Percentiles rank a stretch among this genome's conserved stretches.
These are phyloP conservation scores for Isoetes engelmannii DNA, from an alignment of 83 land plant genomes.

Conservation along the genomic window DNA sequence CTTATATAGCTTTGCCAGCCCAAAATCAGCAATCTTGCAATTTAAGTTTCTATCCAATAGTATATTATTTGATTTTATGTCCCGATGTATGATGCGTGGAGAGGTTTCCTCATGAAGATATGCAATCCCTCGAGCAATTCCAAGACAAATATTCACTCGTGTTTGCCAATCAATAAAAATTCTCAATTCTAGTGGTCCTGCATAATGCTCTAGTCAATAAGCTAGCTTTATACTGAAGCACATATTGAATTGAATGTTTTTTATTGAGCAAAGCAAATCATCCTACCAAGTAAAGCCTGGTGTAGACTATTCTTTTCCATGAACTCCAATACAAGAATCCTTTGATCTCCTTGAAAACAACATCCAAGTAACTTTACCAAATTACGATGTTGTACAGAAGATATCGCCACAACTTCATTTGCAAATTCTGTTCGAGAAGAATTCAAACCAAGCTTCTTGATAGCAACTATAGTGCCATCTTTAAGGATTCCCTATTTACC, in stretches of 20 bases:
- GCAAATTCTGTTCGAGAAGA: background rate
- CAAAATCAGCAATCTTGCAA: constrained; percentile 6
- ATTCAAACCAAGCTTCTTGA: too few relatives aligned
- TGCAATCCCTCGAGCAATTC: background rate
- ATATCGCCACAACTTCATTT: constrained; percentile 5
- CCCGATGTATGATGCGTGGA: constrained; percentile 12
- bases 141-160: constrained; percentile 3
- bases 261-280: background rate
- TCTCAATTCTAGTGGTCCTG: background rate
- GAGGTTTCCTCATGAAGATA: background rate
- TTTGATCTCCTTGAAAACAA: background rate
- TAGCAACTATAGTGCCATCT: background rate
- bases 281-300: background rate
- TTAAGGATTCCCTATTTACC: background rate
- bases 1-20: constrained; percentile 1
- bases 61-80: background rate
- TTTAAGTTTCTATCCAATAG: background rate
- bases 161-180: background rate
- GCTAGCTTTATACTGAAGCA: too few relatives aligned
- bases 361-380: constrained; percentile 5
- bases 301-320: constrained; percentile 8
- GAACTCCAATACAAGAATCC: background rate
- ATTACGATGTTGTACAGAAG: constrained; percentile 10
- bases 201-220: background rate
- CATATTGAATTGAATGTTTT: too few relatives aligned